phyloP scores from a whole-genome alignment of 106 monocot genomes.

The Hemerocallis citrina region DNA sequence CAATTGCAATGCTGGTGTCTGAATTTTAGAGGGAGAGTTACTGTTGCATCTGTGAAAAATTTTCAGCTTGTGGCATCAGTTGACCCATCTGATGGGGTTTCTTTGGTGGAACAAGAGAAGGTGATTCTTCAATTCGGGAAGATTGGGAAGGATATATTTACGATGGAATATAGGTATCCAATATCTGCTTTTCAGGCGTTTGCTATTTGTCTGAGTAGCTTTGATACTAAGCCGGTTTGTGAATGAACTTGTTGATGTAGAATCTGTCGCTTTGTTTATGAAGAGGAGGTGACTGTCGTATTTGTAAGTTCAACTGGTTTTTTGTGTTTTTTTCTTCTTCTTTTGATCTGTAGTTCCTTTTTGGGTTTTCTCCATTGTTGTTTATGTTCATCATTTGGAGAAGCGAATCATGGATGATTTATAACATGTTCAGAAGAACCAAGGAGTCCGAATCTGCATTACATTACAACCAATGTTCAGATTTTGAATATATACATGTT shows the following conservation, averaged over 20 bases:
- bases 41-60: constrained; percentile 79
- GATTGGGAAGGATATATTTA: constrained; percentile 82
- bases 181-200: constrained; percentile 75
- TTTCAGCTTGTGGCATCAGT: constrained; percentile 77
- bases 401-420: too few species aligned
- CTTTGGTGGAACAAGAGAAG: constrained; percentile 48
- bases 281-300: too few species aligned
- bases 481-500: too few species aligned
- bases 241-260: constrained; percentile 3
- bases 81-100: constrained; percentile 24
- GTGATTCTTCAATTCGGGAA: constrained; percentile 84
- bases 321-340: too few species aligned
- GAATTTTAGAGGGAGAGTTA: constrained; percentile 75
- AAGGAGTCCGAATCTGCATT: too few species aligned
- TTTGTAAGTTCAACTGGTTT: too few species aligned
- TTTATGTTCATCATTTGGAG: too few species aligned
- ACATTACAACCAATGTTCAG: too few species aligned
- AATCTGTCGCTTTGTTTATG: neutral
- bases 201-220: constrained; percentile 66
- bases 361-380: too few species aligned
- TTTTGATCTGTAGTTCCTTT: too few species aligned
- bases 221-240: constrained; percentile 50
- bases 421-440: too few species aligned
- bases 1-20: constrained; percentile 90
- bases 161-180: constrained; percentile 76